A percentile compares a stretch with the other conserved stretches of the same genome.
Conservation (phyloP, 441 rosid species). For the Rhodomyrtus psidioides region DNA sequence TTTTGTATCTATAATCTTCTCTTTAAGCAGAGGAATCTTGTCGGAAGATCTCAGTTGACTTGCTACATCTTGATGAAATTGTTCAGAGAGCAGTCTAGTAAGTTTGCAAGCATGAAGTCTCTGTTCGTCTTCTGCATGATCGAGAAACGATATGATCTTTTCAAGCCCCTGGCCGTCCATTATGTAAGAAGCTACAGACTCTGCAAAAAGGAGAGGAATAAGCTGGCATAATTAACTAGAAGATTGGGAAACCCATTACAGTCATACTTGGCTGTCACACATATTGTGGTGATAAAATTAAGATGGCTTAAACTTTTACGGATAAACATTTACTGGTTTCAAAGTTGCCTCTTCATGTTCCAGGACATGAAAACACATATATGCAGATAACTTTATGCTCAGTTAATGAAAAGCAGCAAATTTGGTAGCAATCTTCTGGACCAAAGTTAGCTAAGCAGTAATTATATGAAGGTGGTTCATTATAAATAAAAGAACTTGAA, state of each 20-base stretch:
- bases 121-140: conserved; percentile 22
- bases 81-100: conserved; percentile 19
- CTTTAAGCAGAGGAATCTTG: conserved; percentile 20
- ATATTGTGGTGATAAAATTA: not conserved
- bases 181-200: conserved; percentile 21
- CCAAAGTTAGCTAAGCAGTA: not conserved
- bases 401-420: not conserved
- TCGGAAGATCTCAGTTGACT: conserved; percentile 13
- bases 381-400: not conserved
- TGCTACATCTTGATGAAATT: conserved; percentile 22
- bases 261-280: not conserved
- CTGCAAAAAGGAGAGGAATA: conserved; percentile 1
- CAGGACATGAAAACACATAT: not conserved
- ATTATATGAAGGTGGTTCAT: not conserved
- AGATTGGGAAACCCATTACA: not conserved
- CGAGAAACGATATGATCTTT: conserved; percentile 18
- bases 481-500: not conserved
- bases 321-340: not conserved
- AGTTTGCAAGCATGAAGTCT: conserved; percentile 27
- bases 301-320: not conserved
- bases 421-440: not conserved
- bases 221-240: not conserved
- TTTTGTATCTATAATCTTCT: conserved; percentile 20
- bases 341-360: not conserved
- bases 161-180: conserved; percentile 23